Evolutionary conservation across 768 basidiomycete genomes (phyloP).

Genomic region (Hypholoma sublateritium): DNA sequence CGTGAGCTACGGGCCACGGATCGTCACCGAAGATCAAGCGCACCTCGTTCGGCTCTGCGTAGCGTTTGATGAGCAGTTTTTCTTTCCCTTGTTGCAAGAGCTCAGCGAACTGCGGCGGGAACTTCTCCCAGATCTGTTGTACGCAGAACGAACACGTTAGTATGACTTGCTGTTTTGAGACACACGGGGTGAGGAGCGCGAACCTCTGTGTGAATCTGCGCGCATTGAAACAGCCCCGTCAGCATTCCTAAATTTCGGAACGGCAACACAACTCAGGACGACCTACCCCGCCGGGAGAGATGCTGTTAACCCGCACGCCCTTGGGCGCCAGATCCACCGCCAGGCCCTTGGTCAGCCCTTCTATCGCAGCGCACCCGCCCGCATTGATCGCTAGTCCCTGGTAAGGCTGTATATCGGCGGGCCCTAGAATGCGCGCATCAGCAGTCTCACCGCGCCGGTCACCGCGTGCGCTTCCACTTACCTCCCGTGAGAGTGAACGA

Average conservation of each 20-base stretch:
- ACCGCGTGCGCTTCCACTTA: background rate
- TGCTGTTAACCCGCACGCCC: background rate
- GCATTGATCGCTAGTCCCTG: background rate
- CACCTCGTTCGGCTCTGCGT: constrained; percentile 1
- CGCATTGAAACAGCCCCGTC: background rate
- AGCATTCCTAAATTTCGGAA: too few species aligned
- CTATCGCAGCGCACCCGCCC: background rate
- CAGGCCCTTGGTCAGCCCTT: constrained; percentile 1
- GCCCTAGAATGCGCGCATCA: background rate
- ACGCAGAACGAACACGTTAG: too few species aligned
- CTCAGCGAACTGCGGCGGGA: background rate
- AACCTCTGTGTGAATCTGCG: constrained; percentile 3
- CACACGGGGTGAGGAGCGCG: too few species aligned
- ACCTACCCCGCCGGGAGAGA: constrained; percentile 2
- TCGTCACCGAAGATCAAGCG: background rate
- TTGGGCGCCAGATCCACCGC: constrained; percentile 6
- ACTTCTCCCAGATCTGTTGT: background rate
- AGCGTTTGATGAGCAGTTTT: constrained; percentile 4
- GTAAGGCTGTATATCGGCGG: background rate
- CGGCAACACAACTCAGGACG: too few species aligned
- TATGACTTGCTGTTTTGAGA: too few species aligned
- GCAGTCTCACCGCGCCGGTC: too few species aligned
- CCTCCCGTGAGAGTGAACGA: constrained; percentile 1
- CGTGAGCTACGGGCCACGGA: too few species aligned
- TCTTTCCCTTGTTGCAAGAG: background rate